Evolutionary conservation across 345 rosid species (phyloP).

Genomic region (Salix purpurea): DNA sequence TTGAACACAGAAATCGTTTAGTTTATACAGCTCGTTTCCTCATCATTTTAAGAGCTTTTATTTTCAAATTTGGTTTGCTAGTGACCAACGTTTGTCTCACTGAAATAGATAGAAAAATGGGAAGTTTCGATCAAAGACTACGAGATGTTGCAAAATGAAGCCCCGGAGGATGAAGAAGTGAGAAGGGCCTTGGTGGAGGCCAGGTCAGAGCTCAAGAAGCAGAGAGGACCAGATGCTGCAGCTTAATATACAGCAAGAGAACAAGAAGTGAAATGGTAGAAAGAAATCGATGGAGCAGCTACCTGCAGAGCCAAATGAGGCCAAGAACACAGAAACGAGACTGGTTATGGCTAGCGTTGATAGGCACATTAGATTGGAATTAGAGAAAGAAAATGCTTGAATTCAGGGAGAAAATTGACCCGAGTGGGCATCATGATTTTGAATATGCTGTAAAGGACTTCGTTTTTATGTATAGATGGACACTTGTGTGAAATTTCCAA

Average conservation of each 20-base stretch:
- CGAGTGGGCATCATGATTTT: not conserved
- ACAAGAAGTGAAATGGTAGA: not conserved
- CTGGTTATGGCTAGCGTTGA: not conserved
- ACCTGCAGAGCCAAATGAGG: not conserved
- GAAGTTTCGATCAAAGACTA: conserved; percentile 65
- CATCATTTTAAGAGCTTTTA: not conserved
- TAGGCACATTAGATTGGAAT: not conserved
- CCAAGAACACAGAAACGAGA: not conserved
- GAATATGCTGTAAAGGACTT: not conserved
- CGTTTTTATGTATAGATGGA: not conserved
- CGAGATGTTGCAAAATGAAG: conserved; percentile 50
- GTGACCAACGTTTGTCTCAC: not conserved
- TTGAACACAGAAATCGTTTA: not conserved
- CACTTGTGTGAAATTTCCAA: not conserved
- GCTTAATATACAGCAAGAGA: not conserved
- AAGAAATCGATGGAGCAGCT: not conserved
- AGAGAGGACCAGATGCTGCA: conserved; percentile 23
- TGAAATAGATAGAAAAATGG: conserved; percentile 58
- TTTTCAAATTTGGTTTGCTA: not conserved
- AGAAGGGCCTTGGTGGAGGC: conserved; percentile 47
- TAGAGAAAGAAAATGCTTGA: not conserved
- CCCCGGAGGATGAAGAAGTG: conserved; percentile 68
- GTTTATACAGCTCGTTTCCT: not conserved
- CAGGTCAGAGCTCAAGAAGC: conserved; percentile 42
- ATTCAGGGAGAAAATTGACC: not conserved